Percentiles rank a stretch among this genome's conserved stretches.
These are phyloP conservation scores for Schwanniomyces sp. DNA, from an alignment of 805 yeast genomes.

Conservation along the genomic window DNA sequence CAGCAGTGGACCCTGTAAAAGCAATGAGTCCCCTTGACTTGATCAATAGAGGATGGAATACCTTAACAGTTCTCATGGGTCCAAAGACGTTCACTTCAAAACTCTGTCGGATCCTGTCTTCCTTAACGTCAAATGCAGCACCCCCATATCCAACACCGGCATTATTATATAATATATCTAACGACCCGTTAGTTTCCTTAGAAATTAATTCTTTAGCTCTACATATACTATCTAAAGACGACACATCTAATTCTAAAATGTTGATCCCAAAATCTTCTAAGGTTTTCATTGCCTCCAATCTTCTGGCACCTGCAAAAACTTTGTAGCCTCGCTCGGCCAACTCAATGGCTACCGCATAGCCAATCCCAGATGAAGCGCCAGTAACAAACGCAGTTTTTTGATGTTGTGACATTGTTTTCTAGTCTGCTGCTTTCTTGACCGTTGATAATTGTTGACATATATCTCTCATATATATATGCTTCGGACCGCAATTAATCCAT, in stretches of 20 bases:
- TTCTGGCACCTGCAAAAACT: slow-evolving; percentile 37
- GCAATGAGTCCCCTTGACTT: slow-evolving; percentile 33
- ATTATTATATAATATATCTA: slow-evolving; percentile 41
- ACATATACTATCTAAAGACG: slow-evolving; percentile 26
- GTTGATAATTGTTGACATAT: too few species aligned
- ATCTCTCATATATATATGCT: too few species aligned
- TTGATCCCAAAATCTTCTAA: slow-evolving; percentile 25
- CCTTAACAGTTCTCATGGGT: slow-evolving; percentile 33
- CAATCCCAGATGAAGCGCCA: slow-evolving; percentile 54
- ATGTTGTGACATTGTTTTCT: too few species aligned
- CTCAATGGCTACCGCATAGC: slow-evolving; percentile 42
- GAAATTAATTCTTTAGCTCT: slow-evolving; percentile 20
- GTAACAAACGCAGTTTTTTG: slow-evolving; percentile 59
- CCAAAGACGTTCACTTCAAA: slow-evolving; percentile 41
- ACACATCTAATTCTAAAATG: slow-evolving; percentile 35
- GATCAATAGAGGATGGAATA: slow-evolving; percentile 28
- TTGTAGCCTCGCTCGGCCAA: slow-evolving; percentile 42
- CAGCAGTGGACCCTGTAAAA: slow-evolving; percentile 38
- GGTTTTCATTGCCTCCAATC: slow-evolving; percentile 24
- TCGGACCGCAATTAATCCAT: too few species aligned
- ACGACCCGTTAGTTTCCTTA: slow-evolving; percentile 25
- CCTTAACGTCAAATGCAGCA: slow-evolving; percentile 32
- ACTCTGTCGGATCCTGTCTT: slow-evolving; percentile 13
- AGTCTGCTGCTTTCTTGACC: too few species aligned
- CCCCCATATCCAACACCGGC: slow-evolving; percentile 32